Conservation (phyloP, 164 flowering plant genomes). For the Chimonanthus salicifolius region DNA sequence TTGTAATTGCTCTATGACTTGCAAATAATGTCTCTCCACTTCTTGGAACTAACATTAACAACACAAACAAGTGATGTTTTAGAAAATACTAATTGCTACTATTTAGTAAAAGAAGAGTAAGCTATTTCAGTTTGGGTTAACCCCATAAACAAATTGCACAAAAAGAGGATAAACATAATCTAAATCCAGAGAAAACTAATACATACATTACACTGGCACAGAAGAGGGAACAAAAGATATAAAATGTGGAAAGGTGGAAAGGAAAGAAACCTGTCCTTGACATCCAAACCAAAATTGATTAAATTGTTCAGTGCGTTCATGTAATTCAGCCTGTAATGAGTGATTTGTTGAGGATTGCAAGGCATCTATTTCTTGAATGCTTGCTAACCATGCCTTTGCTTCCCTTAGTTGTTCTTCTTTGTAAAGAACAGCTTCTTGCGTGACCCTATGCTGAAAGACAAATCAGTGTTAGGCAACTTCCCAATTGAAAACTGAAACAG, state of each 20-base stretch:
- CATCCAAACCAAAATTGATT: conserved; percentile 83
- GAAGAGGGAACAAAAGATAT: not conserved
- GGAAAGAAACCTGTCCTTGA: conserved; percentile 76
- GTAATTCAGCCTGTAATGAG: conserved; percentile 70
- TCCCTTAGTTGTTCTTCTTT: conserved; percentile 89
- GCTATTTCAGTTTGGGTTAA: too few species aligned
- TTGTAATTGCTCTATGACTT: conserved; percentile 74
- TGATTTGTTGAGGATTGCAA: conserved; percentile 62
- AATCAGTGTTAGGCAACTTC: not conserved
- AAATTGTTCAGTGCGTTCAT: conserved; percentile 80
- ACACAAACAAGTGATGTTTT: conserved; percentile 2
- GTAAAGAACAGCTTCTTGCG: conserved; percentile 66
- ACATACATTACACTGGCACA: too few species aligned
- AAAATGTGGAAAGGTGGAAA: not conserved
- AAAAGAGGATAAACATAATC: too few species aligned
- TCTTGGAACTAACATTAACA: conserved; percentile 57
- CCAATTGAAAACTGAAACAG: too few species aligned
- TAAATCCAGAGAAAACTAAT: too few species aligned
- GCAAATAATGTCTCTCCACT: conserved; percentile 85
- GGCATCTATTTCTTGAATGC: conserved; percentile 78
- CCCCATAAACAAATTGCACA: too few species aligned
- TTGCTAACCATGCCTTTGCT: conserved; percentile 81
- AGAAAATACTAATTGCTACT: not conserved
- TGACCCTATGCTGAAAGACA: conserved; percentile 69
- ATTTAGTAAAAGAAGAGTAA: not conserved